A percentile compares a stretch with the other conserved stretches of the same genome.
Evolutionary conservation across 352 stramenopile genomes (phyloP).

Genomic region (Globisporangium heterothallicum): DNA sequence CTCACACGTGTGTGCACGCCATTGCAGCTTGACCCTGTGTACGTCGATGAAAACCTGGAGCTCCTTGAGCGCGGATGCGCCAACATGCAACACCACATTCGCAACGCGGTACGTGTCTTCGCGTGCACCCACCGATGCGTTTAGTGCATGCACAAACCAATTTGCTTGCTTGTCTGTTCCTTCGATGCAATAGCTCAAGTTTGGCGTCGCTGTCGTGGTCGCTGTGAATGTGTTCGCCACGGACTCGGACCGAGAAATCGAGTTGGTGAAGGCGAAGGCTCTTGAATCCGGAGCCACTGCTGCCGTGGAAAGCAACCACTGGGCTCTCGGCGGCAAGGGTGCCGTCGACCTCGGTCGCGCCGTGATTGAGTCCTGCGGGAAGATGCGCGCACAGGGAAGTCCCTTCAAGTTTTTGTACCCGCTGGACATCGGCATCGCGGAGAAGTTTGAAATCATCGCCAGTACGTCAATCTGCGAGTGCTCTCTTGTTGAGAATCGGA

Average conservation of each 20-base stretch:
- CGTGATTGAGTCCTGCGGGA: conserved; percentile 89
- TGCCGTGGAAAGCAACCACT: conserved; percentile 93
- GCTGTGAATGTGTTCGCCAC: conserved; percentile 87
- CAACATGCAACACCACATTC: conserved; percentile 96
- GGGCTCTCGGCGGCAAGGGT: conserved; percentile 71
- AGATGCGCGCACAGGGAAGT: conserved; percentile 64
- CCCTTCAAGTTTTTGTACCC: conserved; percentile 96
- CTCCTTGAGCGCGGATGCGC: conserved; percentile 88
- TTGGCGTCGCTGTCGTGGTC: conserved; percentile 95
- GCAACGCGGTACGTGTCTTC: conserved; percentile 85
- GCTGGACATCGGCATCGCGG: conserved; percentile 84
- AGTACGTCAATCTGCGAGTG: conserved; percentile 94
- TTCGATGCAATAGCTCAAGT: conserved; percentile 47
- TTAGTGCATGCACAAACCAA: no score
- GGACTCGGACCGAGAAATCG: conserved; percentile 86
- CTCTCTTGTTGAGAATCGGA: conserved; percentile 55
- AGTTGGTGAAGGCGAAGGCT: conserved; percentile 88
- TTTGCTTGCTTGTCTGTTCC: not conserved
- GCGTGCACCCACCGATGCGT: not conserved
- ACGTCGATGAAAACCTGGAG: conserved; percentile 95
- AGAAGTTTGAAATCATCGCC: conserved; percentile 96
- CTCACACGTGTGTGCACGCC: no score
- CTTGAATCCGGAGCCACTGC: conserved; percentile 92
- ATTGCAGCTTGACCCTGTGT: conserved; percentile 81
- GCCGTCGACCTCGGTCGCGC: conserved; percentile 89